Evolutionary conservation across 441 rosid species (phyloP).

Genomic region (Gossypium schwendimanii): DNA sequence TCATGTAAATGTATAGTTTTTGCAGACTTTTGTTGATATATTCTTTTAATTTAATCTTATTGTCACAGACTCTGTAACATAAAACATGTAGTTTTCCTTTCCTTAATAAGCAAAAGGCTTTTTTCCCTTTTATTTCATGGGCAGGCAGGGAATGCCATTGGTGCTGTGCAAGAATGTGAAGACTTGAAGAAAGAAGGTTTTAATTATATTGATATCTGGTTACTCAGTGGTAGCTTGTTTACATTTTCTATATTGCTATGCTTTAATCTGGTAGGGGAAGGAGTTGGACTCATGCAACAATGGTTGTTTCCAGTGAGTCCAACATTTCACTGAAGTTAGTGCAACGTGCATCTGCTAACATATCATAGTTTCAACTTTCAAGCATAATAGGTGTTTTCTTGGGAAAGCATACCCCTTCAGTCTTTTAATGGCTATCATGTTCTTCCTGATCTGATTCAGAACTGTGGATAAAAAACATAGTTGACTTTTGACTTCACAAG

Average conservation of each 20-base stretch:
- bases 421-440: not conserved
- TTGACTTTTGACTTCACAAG: not conserved
- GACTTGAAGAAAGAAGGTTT: slow-evolving; percentile 58
- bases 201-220: slow-evolving; percentile 3
- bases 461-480: not conserved
- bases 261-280: not conserved
- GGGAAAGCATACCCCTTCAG: not conserved
- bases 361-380: not conserved
- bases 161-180: slow-evolving; percentile 68
- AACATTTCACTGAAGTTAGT: not conserved
- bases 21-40: slow-evolving; percentile 14
- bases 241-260: slow-evolving; percentile 9
- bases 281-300: not conserved
- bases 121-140: slow-evolving; percentile 9
- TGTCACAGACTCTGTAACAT: not conserved
- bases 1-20: not conserved
- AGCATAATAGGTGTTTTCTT: not conserved
- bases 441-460: not conserved
- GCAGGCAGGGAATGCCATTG: slow-evolving; percentile 69
- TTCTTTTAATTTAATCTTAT: not conserved
- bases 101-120: slow-evolving; percentile 14
- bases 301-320: not conserved
- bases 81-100: slow-evolving; percentile 9
- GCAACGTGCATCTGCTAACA: not conserved
- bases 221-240: slow-evolving; percentile 1